A percentile compares a stretch with the other conserved stretches of the same genome.
These are phyloP conservation scores for Plantago lanceolata DNA, from an alignment of 305 asterid species.

Conservation along the genomic window DNA sequence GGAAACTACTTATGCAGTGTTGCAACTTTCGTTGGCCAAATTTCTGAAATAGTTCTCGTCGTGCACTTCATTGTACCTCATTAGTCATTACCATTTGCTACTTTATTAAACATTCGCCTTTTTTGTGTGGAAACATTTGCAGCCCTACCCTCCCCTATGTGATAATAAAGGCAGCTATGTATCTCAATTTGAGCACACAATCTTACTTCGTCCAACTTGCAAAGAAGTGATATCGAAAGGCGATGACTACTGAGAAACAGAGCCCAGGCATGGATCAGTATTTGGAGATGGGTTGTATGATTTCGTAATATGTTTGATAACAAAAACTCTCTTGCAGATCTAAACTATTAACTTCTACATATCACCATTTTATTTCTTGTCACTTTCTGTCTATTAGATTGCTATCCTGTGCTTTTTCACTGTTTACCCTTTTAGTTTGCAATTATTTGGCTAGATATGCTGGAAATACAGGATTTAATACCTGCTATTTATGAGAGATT, in stretches of 20 bases:
- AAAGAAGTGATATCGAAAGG: constrained; percentile 96
- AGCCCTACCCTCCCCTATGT: constrained; percentile 95
- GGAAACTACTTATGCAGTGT: too few relatives aligned
- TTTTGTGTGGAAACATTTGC: constrained; percentile 32
- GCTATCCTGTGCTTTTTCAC: too few relatives aligned
- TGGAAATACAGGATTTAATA: too few relatives aligned
- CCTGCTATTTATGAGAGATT: too few relatives aligned
- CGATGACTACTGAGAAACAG: constrained; percentile 66
- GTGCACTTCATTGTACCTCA: too few relatives aligned
- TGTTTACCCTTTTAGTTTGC: too few relatives aligned
- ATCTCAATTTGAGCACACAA: constrained; percentile 92
- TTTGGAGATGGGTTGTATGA: constrained; percentile 13
- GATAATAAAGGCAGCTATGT: constrained; percentile 88
- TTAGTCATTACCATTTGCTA: too few relatives aligned
- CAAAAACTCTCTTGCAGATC: neutral
- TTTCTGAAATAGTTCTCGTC: too few relatives aligned
- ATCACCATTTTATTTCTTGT: too few relatives aligned
- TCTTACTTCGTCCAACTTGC: constrained; percentile 97
- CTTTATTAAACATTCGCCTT: constrained; percentile 8
- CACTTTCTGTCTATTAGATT: too few relatives aligned
- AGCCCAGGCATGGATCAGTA: neutral
- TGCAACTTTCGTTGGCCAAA: too few relatives aligned
- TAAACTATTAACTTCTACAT: neutral
- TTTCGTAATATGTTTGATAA: neutral
- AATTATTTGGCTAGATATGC: too few relatives aligned